These are phyloP conservation scores for Fraxinus baroniana DNA, from an alignment of 305 asterid species.

Conservation along the genomic window DNA sequence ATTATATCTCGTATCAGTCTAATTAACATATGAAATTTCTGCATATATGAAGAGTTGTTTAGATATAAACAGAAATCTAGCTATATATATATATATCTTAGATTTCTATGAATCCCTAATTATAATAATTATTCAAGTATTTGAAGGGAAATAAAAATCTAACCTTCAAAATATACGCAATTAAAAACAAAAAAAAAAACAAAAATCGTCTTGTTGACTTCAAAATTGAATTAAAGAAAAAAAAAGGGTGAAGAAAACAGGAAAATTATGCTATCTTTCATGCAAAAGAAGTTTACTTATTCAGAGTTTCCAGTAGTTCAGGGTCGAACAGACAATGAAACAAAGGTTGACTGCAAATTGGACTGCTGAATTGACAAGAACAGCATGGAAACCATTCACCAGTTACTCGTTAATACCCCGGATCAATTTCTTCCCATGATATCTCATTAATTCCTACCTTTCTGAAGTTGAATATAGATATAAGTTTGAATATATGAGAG, in stretches of 20 bases:
- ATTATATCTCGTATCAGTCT: background rate
- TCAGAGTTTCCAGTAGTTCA: background rate
- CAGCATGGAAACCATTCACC: slow-evolving; percentile 17
- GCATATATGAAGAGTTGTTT: background rate
- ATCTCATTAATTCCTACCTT: no score
- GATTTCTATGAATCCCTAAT: background rate
- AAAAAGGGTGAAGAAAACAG: background rate
- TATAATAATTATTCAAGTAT: background rate
- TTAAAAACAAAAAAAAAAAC: no score
- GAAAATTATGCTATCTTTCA: background rate
- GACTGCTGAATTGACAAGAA: slow-evolving; percentile 18
- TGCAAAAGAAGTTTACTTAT: background rate
- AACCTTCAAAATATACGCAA: background rate
- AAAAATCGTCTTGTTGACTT: background rate
- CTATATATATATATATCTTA: no score
- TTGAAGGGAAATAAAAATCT: background rate
- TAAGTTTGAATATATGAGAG: background rate
- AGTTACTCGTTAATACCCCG: background rate
- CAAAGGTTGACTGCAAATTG: background rate
- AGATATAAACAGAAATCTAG: no score
- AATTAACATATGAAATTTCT: background rate
- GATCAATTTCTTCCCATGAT: background rate
- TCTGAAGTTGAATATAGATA: background rate
- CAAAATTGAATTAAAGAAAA: background rate
- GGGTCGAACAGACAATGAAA: slow-evolving; percentile 23